Percentiles rank a stretch among this genome's conserved stretches.
These are phyloP conservation scores for Apiospora pterosperma DNA, from an alignment of 2,329 filamentous ascomycete genomes.

Conservation along the genomic window DNA sequence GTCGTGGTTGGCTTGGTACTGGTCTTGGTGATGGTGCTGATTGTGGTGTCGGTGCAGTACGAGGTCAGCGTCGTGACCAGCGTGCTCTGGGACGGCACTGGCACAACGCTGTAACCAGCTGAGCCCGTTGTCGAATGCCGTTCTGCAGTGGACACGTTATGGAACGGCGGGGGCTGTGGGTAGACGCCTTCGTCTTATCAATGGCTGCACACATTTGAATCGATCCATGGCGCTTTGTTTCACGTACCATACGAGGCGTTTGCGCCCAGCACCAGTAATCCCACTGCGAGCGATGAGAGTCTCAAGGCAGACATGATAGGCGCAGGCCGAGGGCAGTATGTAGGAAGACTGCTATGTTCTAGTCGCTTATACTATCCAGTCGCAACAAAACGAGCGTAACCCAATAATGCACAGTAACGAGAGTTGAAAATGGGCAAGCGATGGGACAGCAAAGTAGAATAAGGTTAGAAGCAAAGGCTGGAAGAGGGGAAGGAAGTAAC, in stretches of 20 bases:
- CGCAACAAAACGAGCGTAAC: constrained; percentile 18
- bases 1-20: constrained; percentile 8
- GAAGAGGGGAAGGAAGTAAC: not conserved
- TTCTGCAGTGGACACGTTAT: constrained; percentile 7
- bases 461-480: not conserved
- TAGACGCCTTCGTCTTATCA: constrained; percentile 12
- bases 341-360: not conserved
- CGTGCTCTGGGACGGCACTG: not conserved
- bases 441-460: not conserved
- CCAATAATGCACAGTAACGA: constrained; percentile 13
- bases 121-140: not conserved
- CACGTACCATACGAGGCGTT: constrained; percentile 13
- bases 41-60: constrained; percentile 6
- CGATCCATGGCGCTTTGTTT: constrained; percentile 12
- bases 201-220: not conserved
- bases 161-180: constrained; percentile 6
- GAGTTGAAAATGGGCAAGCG: constrained; percentile 3
- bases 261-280: constrained; percentile 17
- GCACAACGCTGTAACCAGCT: constrained; percentile 3
- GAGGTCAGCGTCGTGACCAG: constrained; percentile 6
- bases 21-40: constrained; percentile 12
- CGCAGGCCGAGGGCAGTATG: constrained; percentile 8
- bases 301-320: constrained; percentile 17
- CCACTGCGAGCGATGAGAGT: constrained; percentile 13
- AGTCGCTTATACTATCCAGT: constrained; percentile 9